Base-by-base conservation (phyloP, 1,284 basidiomycete genomes). In the Ustilago crameri region DNA sequence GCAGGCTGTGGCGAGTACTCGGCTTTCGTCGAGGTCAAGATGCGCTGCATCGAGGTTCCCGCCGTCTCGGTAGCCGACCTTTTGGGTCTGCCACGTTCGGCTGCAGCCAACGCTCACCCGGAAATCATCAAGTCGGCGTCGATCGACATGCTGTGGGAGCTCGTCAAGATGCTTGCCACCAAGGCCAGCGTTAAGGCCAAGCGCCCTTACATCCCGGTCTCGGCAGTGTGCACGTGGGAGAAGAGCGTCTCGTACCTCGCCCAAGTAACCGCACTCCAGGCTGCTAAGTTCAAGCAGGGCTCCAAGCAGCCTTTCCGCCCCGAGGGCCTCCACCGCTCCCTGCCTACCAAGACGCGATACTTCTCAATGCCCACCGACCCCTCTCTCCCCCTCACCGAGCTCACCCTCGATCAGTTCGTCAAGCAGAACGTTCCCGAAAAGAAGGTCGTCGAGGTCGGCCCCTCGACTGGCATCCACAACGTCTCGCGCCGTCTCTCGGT, bases 161-260 rank as follows among this genome's bases (percentile, higher is more conserved):
- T 70, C 5, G 52, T 73, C 58, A 56, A 64, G 57, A 69, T 60
- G 58, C 61, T 77, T 37, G 54, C 66, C 17, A 27, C 59, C 55
- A 69, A 69, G 47, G 66, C 66, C 4, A 58, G 49, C 22, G 49
- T 53, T 58, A 65, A 58, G 54, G 47, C 68, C 17, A 71, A 71
- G 58, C 66, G 66, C 12, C 68, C 72, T 40, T 69, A 67, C 48
- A 27, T 65, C 35, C 73, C 75, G 9, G 65, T 75, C 35, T 65
- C 72, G 35, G 73, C 73, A 5, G 58, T 63, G 9, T 77, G 75
- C 66, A 60, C 68, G 3, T 75, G 72, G 73, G 63, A 77, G 63
- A 61, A 58, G 46, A 72, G 61, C 34, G 40, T 58, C 45, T 62
- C 57, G 12, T 59, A 65, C 57, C 51, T 74, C 14, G 72, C 66